Evolutionary conservation across 805 yeast genomes (phyloP), one percentile per base, ranked within the genome.

Genomic region (Isabelozyma rhagii): DNA sequence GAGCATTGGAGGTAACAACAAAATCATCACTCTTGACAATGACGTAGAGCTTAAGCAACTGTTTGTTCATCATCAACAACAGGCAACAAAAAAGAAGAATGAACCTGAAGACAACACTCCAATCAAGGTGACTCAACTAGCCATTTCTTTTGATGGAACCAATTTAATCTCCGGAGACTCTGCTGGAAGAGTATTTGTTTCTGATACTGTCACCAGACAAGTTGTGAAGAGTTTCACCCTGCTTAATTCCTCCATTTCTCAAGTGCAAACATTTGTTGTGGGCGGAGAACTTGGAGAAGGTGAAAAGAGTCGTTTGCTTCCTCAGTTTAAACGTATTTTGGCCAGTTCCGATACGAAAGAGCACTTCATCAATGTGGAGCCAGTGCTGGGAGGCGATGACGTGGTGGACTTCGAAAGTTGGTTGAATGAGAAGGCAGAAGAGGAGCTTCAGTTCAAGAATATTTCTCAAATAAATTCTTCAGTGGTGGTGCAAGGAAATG

Each of bases 141-240:
- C 71, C 1, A 66, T 88, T 2, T 82, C 91, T 5, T 69, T 87
- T 60, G 97, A 92, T 62, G 96, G 93, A 4, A 81, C 92, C 14
- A 64, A 72, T 38, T 59, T 92, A 5, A 70, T 87, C 3, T 80
- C 90, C 5, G 97, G 97, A 36, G 96, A 89, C 61, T 64, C 77
- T 0, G 60, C 57, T n/a, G 97, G 97, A 1, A 74, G 79, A 28
- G 81, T 89, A 2, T 78, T 79, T 40, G 75, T 84, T 0, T 78
- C 85, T 57, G 97, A 93, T 64, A 73, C 84, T 5, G 79, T 75
- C 13, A 83, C 93, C 0, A 84, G 80, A 59, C 94, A 87, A 65
- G 81, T 83, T 14, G 71, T 81, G 27, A 83, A 81, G 60, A 77
- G 80, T n/a, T 70, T 84, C 53, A 78, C 68, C 14, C 69, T 72